phyloP scores from a whole-genome alignment of 169 alveolate species.

The Eimeria zaria region DNA sequence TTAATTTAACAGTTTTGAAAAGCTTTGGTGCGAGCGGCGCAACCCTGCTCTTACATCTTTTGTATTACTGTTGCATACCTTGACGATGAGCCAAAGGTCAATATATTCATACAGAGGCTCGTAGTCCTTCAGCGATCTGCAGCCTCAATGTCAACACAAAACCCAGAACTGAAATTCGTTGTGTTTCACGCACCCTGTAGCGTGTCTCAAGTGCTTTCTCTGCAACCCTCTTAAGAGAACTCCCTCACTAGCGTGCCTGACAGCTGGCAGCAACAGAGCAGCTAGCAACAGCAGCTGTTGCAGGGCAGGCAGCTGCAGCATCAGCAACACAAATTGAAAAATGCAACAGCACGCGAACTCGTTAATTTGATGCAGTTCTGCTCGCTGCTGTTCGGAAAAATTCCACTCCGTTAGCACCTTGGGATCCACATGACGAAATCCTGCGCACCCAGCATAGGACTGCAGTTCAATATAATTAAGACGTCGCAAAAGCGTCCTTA shows the following conservation, averaged over 20 bases:
- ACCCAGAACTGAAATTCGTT: background rate
- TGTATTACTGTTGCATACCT: background rate
- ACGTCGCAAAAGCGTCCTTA: background rate
- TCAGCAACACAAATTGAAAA: background rate
- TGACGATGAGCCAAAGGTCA: slow-evolving; percentile 55
- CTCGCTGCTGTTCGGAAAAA: background rate
- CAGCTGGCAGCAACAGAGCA: background rate
- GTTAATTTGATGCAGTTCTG: slow-evolving; percentile 24
- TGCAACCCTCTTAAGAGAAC: background rate
- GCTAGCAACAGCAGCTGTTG: background rate
- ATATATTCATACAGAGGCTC: slow-evolving; percentile 3
- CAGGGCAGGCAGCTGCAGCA: slow-evolving; percentile 8
- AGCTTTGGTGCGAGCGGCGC: background rate
- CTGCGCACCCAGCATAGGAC: background rate
- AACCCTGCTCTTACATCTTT: background rate
- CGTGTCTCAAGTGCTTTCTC: background rate
- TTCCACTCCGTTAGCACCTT: background rate
- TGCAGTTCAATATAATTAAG: background rate
- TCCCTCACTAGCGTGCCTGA: background rate
- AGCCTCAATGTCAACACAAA: background rate
- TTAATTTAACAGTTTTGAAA: background rate
- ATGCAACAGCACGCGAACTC: slow-evolving; percentile 13
- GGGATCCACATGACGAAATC: slow-evolving; percentile 57
- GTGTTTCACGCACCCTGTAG: background rate
- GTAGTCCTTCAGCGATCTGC: slow-evolving; percentile 44